Percentiles rank a stretch among this genome's conserved stretches.
phyloP scores from a whole-genome alignment of 305 asterid species.

The Withania somnifera region DNA sequence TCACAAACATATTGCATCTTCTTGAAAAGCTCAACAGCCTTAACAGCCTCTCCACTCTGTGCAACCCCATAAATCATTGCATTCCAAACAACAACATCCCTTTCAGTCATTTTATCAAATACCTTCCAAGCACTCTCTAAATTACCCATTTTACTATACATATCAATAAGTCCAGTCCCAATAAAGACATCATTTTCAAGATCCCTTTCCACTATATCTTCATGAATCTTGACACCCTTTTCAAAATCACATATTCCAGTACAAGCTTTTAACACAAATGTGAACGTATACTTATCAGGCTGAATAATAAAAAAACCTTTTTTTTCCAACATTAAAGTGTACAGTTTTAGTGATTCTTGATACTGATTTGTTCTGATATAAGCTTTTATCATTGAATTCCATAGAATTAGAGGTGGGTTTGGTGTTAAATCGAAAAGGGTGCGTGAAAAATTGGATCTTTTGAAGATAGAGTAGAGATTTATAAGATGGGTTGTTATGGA shows the following conservation, averaged over 20 bases:
- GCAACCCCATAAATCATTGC: constrained; percentile 30
- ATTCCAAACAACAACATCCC: constrained; percentile 31
- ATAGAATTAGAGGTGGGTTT: constrained; percentile 13
- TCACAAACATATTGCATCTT: constrained; percentile 16
- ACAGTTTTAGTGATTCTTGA: constrained; percentile 18
- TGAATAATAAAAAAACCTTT: background rate
- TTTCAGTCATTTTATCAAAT: constrained; percentile 27
- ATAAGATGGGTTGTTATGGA: constrained; percentile 19
- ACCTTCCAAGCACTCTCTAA: constrained; percentile 14
- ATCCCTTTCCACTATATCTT: constrained; percentile 6
- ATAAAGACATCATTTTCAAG: constrained; percentile 27
- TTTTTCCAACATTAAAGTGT: constrained; percentile 9
- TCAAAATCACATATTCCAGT: constrained; percentile 5
- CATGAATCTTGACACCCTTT: constrained; percentile 19
- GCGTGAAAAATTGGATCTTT: constrained; percentile 21
- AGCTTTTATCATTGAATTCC: constrained; percentile 29
- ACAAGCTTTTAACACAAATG: constrained; percentile 34
- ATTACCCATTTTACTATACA: constrained; percentile 28
- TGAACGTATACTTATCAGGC: constrained; percentile 29
- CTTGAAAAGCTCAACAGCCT: constrained; percentile 18
- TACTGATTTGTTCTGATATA: constrained; percentile 10
- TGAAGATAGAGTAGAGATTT: constrained; percentile 23
- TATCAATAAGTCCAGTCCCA: constrained; percentile 28
- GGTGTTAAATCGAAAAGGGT: constrained; percentile 12
- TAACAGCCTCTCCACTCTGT: constrained; percentile 11